Evolutionary conservation across 768 basidiomycete species (phyloP).

Genomic region (Mycena maculata): DNA sequence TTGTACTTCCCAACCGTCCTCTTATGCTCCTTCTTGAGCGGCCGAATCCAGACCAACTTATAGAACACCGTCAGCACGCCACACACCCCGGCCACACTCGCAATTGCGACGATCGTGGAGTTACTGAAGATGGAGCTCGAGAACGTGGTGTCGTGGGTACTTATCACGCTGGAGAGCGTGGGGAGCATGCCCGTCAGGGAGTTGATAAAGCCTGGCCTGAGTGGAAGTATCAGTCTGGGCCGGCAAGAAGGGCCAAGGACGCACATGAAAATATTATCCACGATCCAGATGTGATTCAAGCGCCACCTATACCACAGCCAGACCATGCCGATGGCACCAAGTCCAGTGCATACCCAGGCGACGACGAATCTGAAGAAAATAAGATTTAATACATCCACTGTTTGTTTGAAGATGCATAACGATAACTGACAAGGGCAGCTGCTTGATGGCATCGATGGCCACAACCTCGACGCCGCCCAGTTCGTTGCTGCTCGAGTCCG

Average conservation of each 20-base stretch:
- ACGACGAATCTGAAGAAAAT: conserved; percentile 68
- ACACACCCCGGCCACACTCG: conserved; percentile 51
- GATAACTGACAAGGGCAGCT: conserved; percentile 59
- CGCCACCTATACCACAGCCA: conserved; percentile 72
- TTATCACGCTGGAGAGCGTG: conserved; percentile 63
- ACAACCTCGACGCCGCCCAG: conserved; percentile 45
- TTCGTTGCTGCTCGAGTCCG: too few relatives aligned
- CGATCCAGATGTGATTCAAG: conserved; percentile 68
- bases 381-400: too few relatives aligned
- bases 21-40: conserved; percentile 58
- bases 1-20: conserved; percentile 54
- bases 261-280: conserved; percentile 68
- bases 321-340: conserved; percentile 66
- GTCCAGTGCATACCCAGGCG: conserved; percentile 64
- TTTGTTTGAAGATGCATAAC: too few relatives aligned
- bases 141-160: conserved; percentile 59
- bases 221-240: neutral
- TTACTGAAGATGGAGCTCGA: conserved; percentile 53
- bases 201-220: conserved; percentile 68
- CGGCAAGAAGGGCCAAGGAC: conserved; percentile 30
- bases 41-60: conserved; percentile 56
- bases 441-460: conserved; percentile 51
- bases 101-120: conserved; percentile 62
- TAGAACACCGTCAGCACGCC: conserved; percentile 56
- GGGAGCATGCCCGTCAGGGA: conserved; percentile 68